Evolutionary conservation across 2,329 filamentous ascomycete genomes (phyloP).

Genomic region (Fusarium xylarioides): DNA sequence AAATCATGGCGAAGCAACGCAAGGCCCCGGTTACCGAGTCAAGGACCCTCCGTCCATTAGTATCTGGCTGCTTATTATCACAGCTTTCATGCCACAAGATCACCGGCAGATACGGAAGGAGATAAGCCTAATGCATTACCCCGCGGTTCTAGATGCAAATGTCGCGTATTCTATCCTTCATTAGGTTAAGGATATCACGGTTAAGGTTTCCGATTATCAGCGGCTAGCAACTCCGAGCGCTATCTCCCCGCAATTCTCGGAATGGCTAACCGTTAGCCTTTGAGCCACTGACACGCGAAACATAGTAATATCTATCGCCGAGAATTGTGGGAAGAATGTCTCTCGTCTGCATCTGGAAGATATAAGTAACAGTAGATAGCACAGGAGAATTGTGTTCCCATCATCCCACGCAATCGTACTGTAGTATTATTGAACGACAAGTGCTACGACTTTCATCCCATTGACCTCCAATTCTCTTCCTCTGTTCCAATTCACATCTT

Average conservation of each 20-base stretch:
- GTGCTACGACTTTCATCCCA: not conserved
- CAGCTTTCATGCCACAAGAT: not conserved
- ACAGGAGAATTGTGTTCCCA: not conserved
- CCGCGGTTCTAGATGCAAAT: not conserved
- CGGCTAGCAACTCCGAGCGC: constrained; percentile 1
- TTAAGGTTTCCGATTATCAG: not conserved
- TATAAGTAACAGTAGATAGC: not conserved
- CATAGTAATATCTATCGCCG: not conserved
- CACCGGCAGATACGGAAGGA: not conserved
- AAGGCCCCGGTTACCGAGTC: not conserved
- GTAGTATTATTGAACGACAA: no score
- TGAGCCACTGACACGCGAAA: no score
- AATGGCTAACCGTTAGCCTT: not conserved
- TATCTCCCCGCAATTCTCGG: constrained; percentile 3
- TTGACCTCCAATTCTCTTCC: fast-evolving
- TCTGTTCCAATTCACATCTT: no score
- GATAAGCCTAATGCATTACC: not conserved
- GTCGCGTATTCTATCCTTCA: not conserved
- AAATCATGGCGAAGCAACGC: not conserved
- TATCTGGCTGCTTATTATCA: not conserved
- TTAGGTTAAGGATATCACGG: not conserved
- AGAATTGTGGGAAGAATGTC: no score
- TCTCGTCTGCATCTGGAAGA: no score
- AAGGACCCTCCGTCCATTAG: not conserved
- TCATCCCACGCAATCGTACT: not conserved